phyloP scores from a whole-genome alignment of 2,329 filamentous ascomycete species.

The Scedosporium boydii region DNA sequence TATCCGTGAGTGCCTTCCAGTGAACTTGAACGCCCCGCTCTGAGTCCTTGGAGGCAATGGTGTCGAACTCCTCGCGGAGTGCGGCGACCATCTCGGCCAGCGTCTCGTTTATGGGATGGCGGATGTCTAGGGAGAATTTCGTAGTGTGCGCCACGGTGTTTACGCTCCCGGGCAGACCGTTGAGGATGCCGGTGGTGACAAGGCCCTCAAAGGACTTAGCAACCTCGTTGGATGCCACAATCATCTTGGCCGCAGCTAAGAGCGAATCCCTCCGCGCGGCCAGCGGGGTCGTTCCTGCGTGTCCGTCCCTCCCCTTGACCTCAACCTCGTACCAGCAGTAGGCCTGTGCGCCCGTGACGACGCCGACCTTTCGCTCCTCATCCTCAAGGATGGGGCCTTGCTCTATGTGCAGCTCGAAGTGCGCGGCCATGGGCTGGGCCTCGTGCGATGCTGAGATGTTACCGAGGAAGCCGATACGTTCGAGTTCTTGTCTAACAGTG shows the following conservation, averaged over 20 bases:
- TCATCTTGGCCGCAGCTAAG: slow-evolving; percentile 23
- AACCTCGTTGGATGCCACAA: slow-evolving; percentile 17
- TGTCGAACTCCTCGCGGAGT: neutral
- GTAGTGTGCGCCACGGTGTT: slow-evolving; percentile 62
- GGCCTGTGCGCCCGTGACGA: slow-evolving; percentile 22
- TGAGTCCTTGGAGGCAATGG: neutral
- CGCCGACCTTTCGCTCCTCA: slow-evolving; percentile 17
- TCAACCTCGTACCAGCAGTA: slow-evolving; percentile 22
- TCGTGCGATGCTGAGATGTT: slow-evolving; percentile 19
- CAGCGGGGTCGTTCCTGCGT: slow-evolving; percentile 22
- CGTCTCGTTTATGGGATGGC: slow-evolving; percentile 43
- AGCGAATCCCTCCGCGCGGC: slow-evolving; percentile 20
- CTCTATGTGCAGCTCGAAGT: slow-evolving; percentile 81
- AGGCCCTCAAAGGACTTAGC: slow-evolving; percentile 16
- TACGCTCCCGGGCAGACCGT: slow-evolving; percentile 44
- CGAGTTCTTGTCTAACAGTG: slow-evolving; percentile 37
- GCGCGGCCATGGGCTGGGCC: slow-evolving; percentile 53
- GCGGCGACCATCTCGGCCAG: slow-evolving; percentile 26
- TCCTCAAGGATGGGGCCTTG: slow-evolving; percentile 66
- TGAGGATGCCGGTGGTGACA: slow-evolving; percentile 19
- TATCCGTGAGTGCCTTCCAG: slow-evolving; percentile 52
- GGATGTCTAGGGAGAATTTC: slow-evolving; percentile 57
- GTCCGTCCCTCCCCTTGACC: slow-evolving; percentile 19
- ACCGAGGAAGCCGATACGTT: slow-evolving; percentile 64
- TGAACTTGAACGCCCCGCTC: slow-evolving; percentile 15